These are phyloP conservation scores for Kluyveromyces sp. DNA, from an alignment of 1,139 yeast species.

Conservation along the genomic window DNA sequence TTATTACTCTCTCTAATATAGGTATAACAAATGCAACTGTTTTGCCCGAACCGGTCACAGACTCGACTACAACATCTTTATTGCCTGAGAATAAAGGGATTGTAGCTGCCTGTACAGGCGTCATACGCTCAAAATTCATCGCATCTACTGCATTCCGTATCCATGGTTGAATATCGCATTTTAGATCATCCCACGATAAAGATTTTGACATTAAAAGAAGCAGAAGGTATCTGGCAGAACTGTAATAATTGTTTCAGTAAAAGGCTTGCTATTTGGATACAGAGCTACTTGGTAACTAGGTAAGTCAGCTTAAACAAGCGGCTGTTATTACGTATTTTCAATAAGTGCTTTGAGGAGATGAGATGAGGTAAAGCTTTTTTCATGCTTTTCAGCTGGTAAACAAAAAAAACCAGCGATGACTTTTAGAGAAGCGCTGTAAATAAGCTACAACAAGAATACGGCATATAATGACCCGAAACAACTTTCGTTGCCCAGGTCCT, in stretches of 20 bases:
- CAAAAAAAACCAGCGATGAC: too few relatives aligned
- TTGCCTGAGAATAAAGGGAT: conserved; percentile 82
- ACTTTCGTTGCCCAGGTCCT: too few relatives aligned
- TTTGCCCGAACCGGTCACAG: conserved; percentile 96
- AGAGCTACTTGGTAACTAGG: too few relatives aligned
- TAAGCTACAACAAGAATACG: too few relatives aligned
- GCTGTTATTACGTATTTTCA: too few relatives aligned
- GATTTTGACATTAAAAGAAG: conserved; percentile 27
- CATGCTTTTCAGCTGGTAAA: not conserved
- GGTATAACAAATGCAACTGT: conserved; percentile 86
- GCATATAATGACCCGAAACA: too few relatives aligned
- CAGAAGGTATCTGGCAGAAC: not conserved
- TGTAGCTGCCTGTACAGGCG: conserved; percentile 96
- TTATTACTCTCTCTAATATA: conserved; percentile 55
- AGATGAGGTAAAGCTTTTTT: conserved; percentile 5
- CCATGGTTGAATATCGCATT: conserved; percentile 38
- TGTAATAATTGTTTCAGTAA: not conserved
- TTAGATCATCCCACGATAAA: conserved; percentile 34
- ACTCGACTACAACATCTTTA: conserved; percentile 93
- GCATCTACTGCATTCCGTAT: conserved; percentile 54
- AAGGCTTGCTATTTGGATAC: too few relatives aligned
- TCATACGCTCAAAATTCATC: conserved; percentile 75
- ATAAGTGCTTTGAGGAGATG: not conserved
- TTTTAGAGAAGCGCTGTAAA: too few relatives aligned
- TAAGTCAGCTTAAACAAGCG: too few relatives aligned